These are phyloP conservation scores for Viola pubescens DNA, from an alignment of 441 rosid species.

Conservation along the genomic window DNA sequence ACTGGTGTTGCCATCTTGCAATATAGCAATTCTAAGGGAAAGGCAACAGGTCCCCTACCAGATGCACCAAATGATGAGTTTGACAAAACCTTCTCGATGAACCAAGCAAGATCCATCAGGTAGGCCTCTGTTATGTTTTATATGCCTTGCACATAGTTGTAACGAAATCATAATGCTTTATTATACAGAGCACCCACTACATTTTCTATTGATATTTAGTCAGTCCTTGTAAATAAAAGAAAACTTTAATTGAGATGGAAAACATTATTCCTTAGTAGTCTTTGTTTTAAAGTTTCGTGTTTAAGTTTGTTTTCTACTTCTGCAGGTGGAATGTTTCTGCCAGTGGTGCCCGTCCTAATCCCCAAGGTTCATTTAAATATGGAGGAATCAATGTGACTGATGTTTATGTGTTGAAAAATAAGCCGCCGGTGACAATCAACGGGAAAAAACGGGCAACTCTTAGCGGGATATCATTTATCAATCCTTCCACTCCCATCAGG, in stretches of 20 bases:
- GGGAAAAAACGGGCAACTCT: slow-evolving; percentile 65
- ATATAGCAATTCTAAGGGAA: slow-evolving; percentile 86
- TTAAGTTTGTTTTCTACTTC: slow-evolving; percentile 10
- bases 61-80: slow-evolving; percentile 66
- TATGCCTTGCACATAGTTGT: background rate
- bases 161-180: too few species aligned
- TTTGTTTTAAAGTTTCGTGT: too few species aligned
- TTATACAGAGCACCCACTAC: too few species aligned
- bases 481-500: slow-evolving; percentile 72
- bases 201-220: background rate
- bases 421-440: slow-evolving; percentile 50
- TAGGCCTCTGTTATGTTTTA: slow-evolving; percentile 20
- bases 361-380: slow-evolving; percentile 87
- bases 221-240: background rate
- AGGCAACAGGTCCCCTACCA: slow-evolving; percentile 75
- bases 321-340: slow-evolving; percentile 79
- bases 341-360: slow-evolving; percentile 95
- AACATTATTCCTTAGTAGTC: too few species aligned
- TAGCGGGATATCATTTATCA: slow-evolving; percentile 69
- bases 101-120: slow-evolving; percentile 97
- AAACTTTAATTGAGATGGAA: background rate
- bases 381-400: slow-evolving; percentile 91
- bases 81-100: slow-evolving; percentile 90
- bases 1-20: slow-evolving; percentile 89
- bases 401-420: slow-evolving; percentile 54